Percentiles rank a stretch among this genome's conserved stretches.
phyloP scores from a whole-genome alignment of 1,284 basidiomycete genomes.

The Cutaneotrichosporon sp. region DNA sequence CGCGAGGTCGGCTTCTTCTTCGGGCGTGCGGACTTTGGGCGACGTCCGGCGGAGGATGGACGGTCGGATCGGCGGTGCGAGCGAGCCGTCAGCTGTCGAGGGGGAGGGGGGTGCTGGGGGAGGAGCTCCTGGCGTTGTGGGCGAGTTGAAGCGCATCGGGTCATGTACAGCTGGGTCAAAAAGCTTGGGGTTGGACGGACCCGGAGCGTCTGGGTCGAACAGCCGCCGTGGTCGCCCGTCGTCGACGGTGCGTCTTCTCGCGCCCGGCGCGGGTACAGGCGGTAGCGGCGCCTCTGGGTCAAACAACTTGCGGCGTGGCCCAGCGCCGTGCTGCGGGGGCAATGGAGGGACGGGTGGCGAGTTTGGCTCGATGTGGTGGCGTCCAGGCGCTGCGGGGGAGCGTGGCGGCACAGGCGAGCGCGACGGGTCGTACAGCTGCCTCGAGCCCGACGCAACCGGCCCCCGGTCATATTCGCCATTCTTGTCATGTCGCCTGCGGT shows the following conservation, averaged over 20 bases:
- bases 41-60: conserved; percentile 17
- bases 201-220: conserved; percentile 11
- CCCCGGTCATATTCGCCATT: conserved; percentile 20
- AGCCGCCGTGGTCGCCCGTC: conserved; percentile 1
- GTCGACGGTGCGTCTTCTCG: background rate
- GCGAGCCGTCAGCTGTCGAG: background rate
- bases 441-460: background rate
- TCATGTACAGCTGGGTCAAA: conserved; percentile 54
- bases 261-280: conserved; percentile 5
- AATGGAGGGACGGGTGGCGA: background rate
- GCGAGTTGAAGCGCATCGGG: conserved; percentile 35
- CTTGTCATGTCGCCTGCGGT: background rate
- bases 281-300: conserved; percentile 16
- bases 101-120: conserved; percentile 1
- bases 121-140: background rate
- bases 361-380: background rate
- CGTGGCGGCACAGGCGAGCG: background rate
- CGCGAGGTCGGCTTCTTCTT: conserved; percentile 44
- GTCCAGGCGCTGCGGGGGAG: background rate
- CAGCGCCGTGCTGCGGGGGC: background rate
- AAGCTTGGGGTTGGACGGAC: conserved; percentile 34
- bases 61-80: background rate
- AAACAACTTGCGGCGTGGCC: conserved; percentile 7
- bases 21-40: conserved; percentile 25
- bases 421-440: conserved; percentile 15